Evolutionary conservation across 2,329 filamentous ascomycete species (phyloP), one percentile per base, ranked within the genome.

Genomic region (Pseudogymnoascus sp.): DNA sequence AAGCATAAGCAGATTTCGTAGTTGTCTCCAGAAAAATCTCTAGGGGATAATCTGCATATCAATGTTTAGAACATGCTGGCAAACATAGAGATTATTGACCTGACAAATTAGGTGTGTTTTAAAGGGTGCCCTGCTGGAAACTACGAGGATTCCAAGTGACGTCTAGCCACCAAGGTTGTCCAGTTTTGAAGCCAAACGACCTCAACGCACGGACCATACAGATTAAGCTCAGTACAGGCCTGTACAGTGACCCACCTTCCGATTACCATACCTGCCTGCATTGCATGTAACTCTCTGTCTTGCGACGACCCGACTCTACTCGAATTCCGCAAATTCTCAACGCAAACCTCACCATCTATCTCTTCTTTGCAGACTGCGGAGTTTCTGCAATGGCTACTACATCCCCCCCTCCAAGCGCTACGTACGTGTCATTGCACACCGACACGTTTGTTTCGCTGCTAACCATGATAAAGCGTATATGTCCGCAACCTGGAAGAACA

Each of bases 401-500:
- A 60, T 26, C 21, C 4, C 35, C 59, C 19, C 19, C 77, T 66
- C 79, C 84, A 65, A 82, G 86, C 71, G 80, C 84, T 77, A 88
- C 85, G 85, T 88, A 83, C 83, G 85, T 87, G 85, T 87, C 84
- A 87, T 88, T 87, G 84, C 83, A 88, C 84, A 78, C 76, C 82
- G 85, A 87, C 83, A 84, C 82, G 81, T 78, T 74, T 70, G 44
- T 63, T 56, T 59, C 21, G 68, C 68, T 67, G 68, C 65, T 69
- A 66, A 68, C 63, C 67, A 21, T 35, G 37, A 59, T 64, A 65
- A 73, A 88, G 85, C 66, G 84, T 88, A 62, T 88, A 88, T 70
- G 83, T 87, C 63, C 90, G 88, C 71, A 97, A 97, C 75, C 86
- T 99, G 64, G 91, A 97, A 77, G 95, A 97, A 80, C 87, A 89